These are phyloP conservation scores for Lunularia cruciata DNA, from an alignment of 225 moss, liverwort and hornwort species.

Conservation along the genomic window DNA sequence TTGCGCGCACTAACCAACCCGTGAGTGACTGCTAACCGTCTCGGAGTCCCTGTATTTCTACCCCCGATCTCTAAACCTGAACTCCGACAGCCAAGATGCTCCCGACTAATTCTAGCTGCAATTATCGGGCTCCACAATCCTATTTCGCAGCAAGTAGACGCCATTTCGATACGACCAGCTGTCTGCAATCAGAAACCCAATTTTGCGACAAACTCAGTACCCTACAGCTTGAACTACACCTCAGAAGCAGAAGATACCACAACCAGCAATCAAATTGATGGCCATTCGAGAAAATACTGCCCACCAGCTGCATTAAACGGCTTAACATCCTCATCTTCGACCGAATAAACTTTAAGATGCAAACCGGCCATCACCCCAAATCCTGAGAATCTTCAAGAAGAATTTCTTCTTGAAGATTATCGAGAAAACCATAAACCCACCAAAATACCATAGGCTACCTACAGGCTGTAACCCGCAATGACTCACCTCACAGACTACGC, in stretches of 20 bases:
- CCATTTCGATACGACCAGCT: neutral
- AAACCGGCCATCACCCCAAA: too few relatives aligned
- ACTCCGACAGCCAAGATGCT: neutral
- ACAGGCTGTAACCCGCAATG: too few relatives aligned
- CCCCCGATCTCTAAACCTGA: neutral
- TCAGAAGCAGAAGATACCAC: neutral
- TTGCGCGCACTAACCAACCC: neutral
- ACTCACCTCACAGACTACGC: conserved; percentile 5
- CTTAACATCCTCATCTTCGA: too few relatives aligned
- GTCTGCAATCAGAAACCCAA: neutral
- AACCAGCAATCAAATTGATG: too few relatives aligned
- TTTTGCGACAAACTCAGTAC: neutral
- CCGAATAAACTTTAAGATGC: too few relatives aligned
- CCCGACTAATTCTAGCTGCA: neutral
- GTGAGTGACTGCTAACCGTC: neutral
- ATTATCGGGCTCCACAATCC: neutral
- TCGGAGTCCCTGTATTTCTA: neutral
- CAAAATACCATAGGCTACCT: too few relatives aligned
- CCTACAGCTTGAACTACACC: neutral
- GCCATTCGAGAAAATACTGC: too few relatives aligned
- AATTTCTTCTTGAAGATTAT: too few relatives aligned
- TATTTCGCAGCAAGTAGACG: conserved; percentile 10
- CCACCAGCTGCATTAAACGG: too few relatives aligned
- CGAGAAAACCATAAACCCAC: conserved; percentile 7
- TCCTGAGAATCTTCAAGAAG: too few relatives aligned